Evolutionary conservation across 2,329 filamentous ascomycete genomes (phyloP).

Genomic region (Amesomyces nigricolor): DNA sequence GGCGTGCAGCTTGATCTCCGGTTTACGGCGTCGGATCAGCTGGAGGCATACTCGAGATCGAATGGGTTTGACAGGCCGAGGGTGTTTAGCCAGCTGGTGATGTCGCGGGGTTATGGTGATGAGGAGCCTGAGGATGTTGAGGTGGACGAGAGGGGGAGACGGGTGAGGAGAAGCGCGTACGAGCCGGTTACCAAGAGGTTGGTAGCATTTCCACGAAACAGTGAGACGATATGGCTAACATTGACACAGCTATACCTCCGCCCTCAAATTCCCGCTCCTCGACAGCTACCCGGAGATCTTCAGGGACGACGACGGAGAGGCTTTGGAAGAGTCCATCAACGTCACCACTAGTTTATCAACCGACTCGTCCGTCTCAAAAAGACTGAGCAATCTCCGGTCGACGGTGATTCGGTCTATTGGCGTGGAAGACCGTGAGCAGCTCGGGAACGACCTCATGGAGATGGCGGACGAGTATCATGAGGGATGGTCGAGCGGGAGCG

Average conservation of each 20-base stretch:
- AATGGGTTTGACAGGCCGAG: conserved; percentile 30
- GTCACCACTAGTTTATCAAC: conserved; percentile 62
- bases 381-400: conserved; percentile 60
- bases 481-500: conserved; percentile 75
- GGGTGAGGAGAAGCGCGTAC: conserved; percentile 25
- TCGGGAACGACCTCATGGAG: conserved; percentile 75
- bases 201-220: background rate
- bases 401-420: conserved; percentile 58
- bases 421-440: conserved; percentile 73
- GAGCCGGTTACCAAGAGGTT: conserved; percentile 28
- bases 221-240: background rate
- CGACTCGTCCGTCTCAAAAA: conserved; percentile 64
- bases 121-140: conserved; percentile 27
- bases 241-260: conserved; percentile 41
- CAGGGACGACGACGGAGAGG: conserved; percentile 34
- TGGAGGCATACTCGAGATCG: conserved; percentile 23
- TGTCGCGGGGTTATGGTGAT: conserved; percentile 31
- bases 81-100: conserved; percentile 40
- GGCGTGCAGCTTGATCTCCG: conserved; percentile 36
- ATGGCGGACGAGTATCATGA: conserved; percentile 86
- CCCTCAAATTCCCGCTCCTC: conserved; percentile 66
- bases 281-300: conserved; percentile 82
- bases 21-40: conserved; percentile 37
- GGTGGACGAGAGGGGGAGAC: conserved; percentile 25
- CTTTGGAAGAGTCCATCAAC: conserved; percentile 39